Conservation (phyloP, 75 land plant genomes). For the Cryptomeria japonica region DNA sequence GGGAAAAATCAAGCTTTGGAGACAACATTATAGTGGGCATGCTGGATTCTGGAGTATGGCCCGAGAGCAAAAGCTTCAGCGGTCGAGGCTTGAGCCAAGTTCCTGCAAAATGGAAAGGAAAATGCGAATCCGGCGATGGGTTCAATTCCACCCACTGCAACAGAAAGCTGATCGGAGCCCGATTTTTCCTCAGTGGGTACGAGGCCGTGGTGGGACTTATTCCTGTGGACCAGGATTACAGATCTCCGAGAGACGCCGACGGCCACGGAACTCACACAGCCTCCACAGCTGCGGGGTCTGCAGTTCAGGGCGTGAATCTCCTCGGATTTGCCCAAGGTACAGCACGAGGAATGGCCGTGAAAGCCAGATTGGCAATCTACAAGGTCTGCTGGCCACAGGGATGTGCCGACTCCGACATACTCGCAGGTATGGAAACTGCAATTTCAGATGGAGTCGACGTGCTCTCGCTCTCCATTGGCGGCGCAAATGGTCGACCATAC, state of each 20-base stretch:
- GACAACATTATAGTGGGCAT: slow-evolving; percentile 58
- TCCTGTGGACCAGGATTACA: neutral
- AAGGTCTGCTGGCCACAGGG: slow-evolving; percentile 29
- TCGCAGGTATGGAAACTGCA: slow-evolving; percentile 43
- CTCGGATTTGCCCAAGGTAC: slow-evolving; percentile 31
- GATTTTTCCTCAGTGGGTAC: slow-evolving; percentile 33
- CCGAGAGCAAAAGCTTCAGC: slow-evolving; percentile 49
- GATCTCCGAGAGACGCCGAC: slow-evolving; percentile 24
- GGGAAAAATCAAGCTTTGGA: slow-evolving; percentile 47
- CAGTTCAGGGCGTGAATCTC: slow-evolving; percentile 15
- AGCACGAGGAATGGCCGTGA: slow-evolving; percentile 34
- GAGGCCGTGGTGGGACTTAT: slow-evolving; percentile 15
- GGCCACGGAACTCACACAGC: slow-evolving; percentile 54
- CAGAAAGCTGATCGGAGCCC: slow-evolving; percentile 46
- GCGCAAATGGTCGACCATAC: neutral
- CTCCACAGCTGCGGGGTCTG: slow-evolving; percentile 33
- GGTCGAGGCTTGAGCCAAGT: slow-evolving; percentile 15
- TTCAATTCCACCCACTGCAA: slow-evolving; percentile 47
- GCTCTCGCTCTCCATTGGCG: slow-evolving; percentile 43
- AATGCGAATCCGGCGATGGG: slow-evolving; percentile 3
- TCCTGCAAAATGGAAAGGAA: slow-evolving; percentile 33
- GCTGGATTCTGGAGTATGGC: slow-evolving; percentile 50
- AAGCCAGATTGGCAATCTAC: slow-evolving; percentile 30
- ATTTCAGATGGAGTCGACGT: slow-evolving; percentile 53
- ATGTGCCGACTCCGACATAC: slow-evolving; percentile 25